Base-by-base conservation (phyloP, 768 basidiomycete species). In the Suillus subalutaceus region DNA sequence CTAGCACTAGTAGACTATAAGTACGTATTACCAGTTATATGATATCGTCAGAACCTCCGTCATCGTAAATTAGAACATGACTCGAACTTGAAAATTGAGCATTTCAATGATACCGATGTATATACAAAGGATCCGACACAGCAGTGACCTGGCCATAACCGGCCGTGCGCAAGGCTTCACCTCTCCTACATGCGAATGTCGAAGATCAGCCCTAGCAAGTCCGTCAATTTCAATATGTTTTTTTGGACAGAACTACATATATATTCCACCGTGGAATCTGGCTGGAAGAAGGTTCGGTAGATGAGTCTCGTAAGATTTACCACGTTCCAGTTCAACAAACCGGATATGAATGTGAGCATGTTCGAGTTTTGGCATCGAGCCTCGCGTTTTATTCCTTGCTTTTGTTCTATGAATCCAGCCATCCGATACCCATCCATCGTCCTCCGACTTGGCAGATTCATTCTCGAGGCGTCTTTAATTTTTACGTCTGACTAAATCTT, bases 371-470 rank as follows among this genome's bases (percentile, higher is more conserved):
- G 50, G 57, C 63, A 20, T 60, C 32, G 37, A 48, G 70, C 72
- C 74, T 72, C 75, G 65, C 59, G 59, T 60, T 73, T 73, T 62
- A 73, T 56, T 64, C 63, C 72, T 66, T 66, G 67, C 70, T 68
- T 60, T 72, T 75, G 70, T 78, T 69, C 68, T 71, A 76, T 78
- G 75, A 69, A 41, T 69, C 70, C 70, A 72, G 44, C 69, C 74
- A 68, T 73, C 72, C 58, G 71, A 75, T 70, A 68, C 65, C 66
- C 73, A 70, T 70, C 75, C 70, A 66, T 68, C 65, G 70, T 68
- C 50, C 67, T 63, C 63, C 64, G 59, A 69, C 63, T 55, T 30
- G 16, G 30, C 72, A 64, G 44, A 66, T 67, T 63, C 69, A 67
- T 62, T 32, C 38, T 30, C 2, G 8, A 30, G 23, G 38, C 58